These are phyloP conservation scores for Saccharum spontaneum DNA, from an alignment of 176 grass and related monocot species.

Conservation along the genomic window DNA sequence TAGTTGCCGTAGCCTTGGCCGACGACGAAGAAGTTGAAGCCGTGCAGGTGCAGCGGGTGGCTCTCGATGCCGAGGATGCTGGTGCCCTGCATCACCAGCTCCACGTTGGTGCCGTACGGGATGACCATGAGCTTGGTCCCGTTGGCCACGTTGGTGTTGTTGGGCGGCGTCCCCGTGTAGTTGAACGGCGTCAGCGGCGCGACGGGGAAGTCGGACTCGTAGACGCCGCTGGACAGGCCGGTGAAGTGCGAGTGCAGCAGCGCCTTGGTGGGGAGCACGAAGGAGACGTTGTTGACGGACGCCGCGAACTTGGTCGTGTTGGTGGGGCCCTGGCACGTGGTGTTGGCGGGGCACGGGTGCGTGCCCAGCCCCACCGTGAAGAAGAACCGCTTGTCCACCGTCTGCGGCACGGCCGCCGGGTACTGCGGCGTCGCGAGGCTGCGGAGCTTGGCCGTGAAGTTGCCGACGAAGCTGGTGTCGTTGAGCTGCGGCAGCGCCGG, in stretches of 20 bases:
- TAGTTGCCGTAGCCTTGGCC: slow-evolving; percentile 71
- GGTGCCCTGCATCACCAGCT: slow-evolving; percentile 83
- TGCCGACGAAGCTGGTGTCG: slow-evolving; percentile 49
- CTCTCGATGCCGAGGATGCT: slow-evolving; percentile 69
- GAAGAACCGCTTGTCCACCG: slow-evolving; percentile 50
- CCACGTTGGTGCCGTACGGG: slow-evolving; percentile 53
- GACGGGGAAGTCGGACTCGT: slow-evolving; percentile 44
- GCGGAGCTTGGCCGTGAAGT: slow-evolving; percentile 52
- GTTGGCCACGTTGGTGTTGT: slow-evolving; percentile 47
- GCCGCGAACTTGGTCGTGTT: slow-evolving; percentile 49
- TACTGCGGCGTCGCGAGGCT: slow-evolving; percentile 49
- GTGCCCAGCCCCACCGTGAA: slow-evolving; percentile 67
- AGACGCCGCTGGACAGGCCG: slow-evolving; percentile 46
- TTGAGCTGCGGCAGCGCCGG: slow-evolving; percentile 32
- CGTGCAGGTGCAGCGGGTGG: slow-evolving; percentile 87
- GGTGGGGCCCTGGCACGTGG: slow-evolving; percentile 53
- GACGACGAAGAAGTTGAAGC: slow-evolving; percentile 84
- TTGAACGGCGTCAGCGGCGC: slow-evolving; percentile 41
- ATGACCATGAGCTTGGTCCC: slow-evolving; percentile 59
- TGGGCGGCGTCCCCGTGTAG: slow-evolving; percentile 65
- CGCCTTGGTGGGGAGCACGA: slow-evolving; percentile 47
- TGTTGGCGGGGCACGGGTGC: slow-evolving; percentile 50
- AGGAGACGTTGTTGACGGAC: slow-evolving; percentile 65
- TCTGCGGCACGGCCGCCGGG: slow-evolving; percentile 51
- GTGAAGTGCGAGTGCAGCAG: slow-evolving; percentile 67